phyloP scores from a whole-genome alignment of 768 basidiomycete species.

The Termitomyces sp. region DNA sequence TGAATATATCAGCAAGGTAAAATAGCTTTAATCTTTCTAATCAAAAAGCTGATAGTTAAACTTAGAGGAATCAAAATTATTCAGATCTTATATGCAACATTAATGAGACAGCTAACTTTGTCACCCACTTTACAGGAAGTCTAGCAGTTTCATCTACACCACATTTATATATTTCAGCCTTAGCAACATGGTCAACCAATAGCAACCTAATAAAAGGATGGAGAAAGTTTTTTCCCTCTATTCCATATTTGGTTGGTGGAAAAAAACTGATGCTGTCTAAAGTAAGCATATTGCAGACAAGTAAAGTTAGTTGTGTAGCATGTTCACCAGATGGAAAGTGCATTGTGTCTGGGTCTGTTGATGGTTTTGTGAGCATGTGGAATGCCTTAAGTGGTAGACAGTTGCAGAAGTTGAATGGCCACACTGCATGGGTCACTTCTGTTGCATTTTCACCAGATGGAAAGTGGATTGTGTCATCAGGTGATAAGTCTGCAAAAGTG shows the following conservation, averaged over 20 bases:
- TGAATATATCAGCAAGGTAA: conserved; percentile 8
- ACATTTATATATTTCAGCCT: conserved; percentile 16
- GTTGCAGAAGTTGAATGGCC: too few species aligned
- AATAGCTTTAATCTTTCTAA: too few species aligned
- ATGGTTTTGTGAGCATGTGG: too few species aligned
- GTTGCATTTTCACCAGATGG: too few species aligned
- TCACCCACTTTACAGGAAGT: conserved; percentile 11
- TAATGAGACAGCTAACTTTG: conserved; percentile 13
- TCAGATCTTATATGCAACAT: conserved; percentile 6
- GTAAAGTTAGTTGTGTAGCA: neutral
- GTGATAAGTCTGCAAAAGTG: neutral
- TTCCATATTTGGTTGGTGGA: neutral
- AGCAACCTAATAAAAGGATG: neutral
- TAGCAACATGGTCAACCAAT: conserved; percentile 13
- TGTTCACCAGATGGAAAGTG: neutral
- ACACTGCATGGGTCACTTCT: too few species aligned
- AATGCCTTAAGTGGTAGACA: too few species aligned
- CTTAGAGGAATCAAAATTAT: too few species aligned
- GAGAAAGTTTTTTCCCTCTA: neutral
- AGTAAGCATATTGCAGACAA: neutral
- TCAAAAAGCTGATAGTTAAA: too few species aligned
- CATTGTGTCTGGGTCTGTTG: too few species aligned
- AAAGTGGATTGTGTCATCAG: neutral
- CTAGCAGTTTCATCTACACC: conserved; percentile 14
- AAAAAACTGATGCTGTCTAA: neutral